Conservation (phyloP, 305 asterid species). For the Lippia alba region DNA sequence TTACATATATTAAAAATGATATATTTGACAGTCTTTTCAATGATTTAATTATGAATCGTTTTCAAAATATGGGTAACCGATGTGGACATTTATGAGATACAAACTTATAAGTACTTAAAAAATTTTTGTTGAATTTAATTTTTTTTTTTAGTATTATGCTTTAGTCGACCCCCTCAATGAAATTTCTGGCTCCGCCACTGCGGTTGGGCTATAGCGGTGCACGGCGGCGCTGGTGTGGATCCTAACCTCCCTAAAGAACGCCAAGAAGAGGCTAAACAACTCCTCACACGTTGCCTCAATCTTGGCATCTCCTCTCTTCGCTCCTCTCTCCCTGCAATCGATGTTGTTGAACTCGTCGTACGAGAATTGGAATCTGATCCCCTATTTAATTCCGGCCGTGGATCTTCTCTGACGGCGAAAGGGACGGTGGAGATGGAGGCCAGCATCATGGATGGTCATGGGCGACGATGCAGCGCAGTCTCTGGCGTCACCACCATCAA, state of each 20-base stretch:
- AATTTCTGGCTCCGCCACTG: too few relatives aligned
- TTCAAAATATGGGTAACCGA: too few relatives aligned
- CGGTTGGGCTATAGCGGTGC: slow-evolving; percentile 97
- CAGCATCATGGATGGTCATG: slow-evolving; percentile 89
- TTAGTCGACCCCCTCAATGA: too few relatives aligned
- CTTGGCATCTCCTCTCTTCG: slow-evolving; percentile 82
- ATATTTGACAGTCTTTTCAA: too few relatives aligned
- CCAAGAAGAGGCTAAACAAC: slow-evolving; percentile 78
- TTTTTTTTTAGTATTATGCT: too few relatives aligned
- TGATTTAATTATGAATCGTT: too few relatives aligned
- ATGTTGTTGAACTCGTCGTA: slow-evolving; percentile 92
- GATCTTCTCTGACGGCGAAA: slow-evolving; percentile 89
- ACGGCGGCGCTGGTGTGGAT: slow-evolving; percentile 99
- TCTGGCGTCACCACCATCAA: slow-evolving; percentile 87
- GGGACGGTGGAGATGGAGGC: slow-evolving; percentile 99
- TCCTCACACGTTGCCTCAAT: slow-evolving; percentile 83
- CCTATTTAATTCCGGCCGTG: slow-evolving; percentile 90
- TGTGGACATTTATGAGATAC: too few relatives aligned
- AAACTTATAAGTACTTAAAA: too few relatives aligned
- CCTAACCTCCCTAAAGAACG: slow-evolving; percentile 86
- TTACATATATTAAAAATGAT: too few relatives aligned
- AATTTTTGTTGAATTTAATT: too few relatives aligned
- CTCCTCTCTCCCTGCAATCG: slow-evolving; percentile 73
- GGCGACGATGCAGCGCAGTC: slow-evolving; percentile 96
- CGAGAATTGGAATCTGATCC: slow-evolving; percentile 92